Percentiles rank a stretch among this genome's conserved stretches.
Evolutionary conservation across 129 eudicot genomes (phyloP).

Genomic region (Arctium lappa): DNA sequence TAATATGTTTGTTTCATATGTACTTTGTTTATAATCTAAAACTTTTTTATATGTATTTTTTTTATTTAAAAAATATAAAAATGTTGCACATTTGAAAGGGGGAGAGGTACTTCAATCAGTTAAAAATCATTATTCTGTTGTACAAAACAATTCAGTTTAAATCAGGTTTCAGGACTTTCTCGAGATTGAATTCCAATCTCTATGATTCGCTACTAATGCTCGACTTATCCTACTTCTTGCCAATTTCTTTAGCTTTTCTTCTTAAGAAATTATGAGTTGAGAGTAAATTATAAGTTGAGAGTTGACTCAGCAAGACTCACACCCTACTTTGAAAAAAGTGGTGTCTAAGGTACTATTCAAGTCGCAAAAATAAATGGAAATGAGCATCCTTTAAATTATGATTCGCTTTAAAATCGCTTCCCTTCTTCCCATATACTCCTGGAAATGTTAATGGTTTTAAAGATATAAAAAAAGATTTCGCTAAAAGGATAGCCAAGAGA

Average conservation of each 20-base stretch:
- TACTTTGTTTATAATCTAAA: no score
- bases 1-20: no score
- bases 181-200: not conserved
- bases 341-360: not conserved
- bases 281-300: no score
- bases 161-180: not conserved
- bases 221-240: not conserved
- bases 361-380: not conserved
- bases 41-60: no score
- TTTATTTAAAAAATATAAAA: no score
- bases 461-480: no score
- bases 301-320: not conserved
- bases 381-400: not conserved
- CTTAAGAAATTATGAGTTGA: not conserved
- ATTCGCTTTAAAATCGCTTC: not conserved
- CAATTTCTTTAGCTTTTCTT: not conserved
- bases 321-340: not conserved
- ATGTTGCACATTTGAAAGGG: not conserved
- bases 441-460: not conserved
- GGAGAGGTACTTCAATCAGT: not conserved
- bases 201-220: not conserved
- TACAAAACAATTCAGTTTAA: not conserved
- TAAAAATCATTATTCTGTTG: not conserved
- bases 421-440: not conserved
- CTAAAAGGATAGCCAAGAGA: not conserved